These are phyloP conservation scores for Kluyveromyces dobzhanskii DNA, from an alignment of 805 yeast genomes.

Conservation along the genomic window DNA sequence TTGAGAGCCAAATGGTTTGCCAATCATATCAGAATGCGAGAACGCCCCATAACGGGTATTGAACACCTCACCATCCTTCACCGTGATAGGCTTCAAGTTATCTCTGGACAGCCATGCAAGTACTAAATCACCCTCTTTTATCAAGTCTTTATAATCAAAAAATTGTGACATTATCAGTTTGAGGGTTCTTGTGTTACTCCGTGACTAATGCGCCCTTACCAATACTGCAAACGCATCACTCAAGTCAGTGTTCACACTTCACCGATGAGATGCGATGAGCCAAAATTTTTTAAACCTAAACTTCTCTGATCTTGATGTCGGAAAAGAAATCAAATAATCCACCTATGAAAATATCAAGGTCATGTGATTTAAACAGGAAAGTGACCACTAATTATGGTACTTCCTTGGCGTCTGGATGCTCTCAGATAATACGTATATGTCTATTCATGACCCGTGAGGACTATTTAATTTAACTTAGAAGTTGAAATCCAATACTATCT, in stretches of 20 bases:
- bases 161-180: slow-evolving; percentile 28
- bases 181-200: too few species aligned
- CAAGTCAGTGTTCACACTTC: too few species aligned
- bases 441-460: too few species aligned
- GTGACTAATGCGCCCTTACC: too few species aligned
- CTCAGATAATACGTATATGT: too few species aligned
- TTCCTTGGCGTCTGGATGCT: too few species aligned
- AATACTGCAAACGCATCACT: too few species aligned
- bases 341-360: too few species aligned
- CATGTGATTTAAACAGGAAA: too few species aligned
- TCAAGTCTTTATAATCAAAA: slow-evolving; percentile 50
- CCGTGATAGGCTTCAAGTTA: slow-evolving; percentile 63
- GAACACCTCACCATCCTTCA: slow-evolving; percentile 50
- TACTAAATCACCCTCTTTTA: slow-evolving; percentile 81
- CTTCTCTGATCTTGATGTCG: not conserved
- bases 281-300: not conserved
- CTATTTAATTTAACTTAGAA: not conserved
- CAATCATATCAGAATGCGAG: slow-evolving; percentile 78
- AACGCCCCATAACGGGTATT: slow-evolving; percentile 88
- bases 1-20: slow-evolving; percentile 76
- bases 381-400: too few species aligned
- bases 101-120: slow-evolving; percentile 80
- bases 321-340: not conserved
- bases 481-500: not conserved
- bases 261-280: not conserved